Conservation (phyloP, 2,329 filamentous ascomycete genomes). For the Arthrobotrys pseudoclavata region DNA sequence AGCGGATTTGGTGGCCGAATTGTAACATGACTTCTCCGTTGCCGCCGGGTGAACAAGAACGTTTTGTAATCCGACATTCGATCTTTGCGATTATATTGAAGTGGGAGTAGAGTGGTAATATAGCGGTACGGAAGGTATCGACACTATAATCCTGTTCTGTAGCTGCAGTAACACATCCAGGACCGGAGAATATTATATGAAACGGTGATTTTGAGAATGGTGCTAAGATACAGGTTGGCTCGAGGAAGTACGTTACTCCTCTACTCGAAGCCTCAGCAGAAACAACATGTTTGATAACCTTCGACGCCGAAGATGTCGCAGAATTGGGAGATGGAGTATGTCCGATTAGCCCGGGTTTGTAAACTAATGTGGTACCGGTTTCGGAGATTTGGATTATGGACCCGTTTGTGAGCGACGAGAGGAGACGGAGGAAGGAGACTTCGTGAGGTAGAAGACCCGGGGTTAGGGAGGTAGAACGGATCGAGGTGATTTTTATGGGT, state of each 20-base stretch:
- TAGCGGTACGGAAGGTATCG: conserved; percentile 92
- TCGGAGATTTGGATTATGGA: conserved; percentile 95
- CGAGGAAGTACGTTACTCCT: conserved; percentile 90
- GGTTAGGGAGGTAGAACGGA: conserved; percentile 86
- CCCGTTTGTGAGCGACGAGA: conserved; percentile 96
- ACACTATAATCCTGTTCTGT: conserved; percentile 91
- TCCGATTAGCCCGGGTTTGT: conserved; percentile 91
- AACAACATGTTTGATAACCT: conserved; percentile 79
- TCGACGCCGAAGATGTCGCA: conserved; percentile 70
- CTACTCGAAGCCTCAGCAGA: conserved; percentile 81
- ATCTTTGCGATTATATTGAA: conserved; percentile 91
- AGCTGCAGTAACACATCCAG: conserved; percentile 90
- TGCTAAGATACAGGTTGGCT: conserved; percentile 88
- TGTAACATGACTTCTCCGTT: conserved; percentile 93
- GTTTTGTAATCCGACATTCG: conserved; percentile 83
- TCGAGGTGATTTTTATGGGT: conserved; percentile 91
- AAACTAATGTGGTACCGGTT: conserved; percentile 92
- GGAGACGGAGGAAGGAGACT: conserved; percentile 92
- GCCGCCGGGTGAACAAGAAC: conserved; percentile 82
- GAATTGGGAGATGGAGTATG: conserved; percentile 60
- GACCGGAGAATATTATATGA: conserved; percentile 89
- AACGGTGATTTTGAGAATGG: conserved; percentile 93
- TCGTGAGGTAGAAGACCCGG: conserved; percentile 93
- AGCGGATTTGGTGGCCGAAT: conserved; percentile 90
- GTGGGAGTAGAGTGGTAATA: conserved; percentile 87